Evolutionary conservation across 2,329 filamentous ascomycete species (phyloP).

Genomic region (Ceratocystis eucalypticola): DNA sequence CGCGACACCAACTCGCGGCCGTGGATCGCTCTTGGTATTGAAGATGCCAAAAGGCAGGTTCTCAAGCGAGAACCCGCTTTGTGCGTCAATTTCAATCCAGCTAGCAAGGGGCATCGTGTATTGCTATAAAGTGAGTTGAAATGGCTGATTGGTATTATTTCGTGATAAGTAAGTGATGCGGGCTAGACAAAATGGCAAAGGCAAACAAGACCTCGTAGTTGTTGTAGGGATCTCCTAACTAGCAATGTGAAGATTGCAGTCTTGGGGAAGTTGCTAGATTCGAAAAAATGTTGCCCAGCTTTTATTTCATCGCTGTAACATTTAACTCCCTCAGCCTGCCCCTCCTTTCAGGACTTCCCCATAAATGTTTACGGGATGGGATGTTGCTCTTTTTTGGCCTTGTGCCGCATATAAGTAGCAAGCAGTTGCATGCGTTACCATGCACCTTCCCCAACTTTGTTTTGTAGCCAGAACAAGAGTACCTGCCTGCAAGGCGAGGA

Average conservation of each 20-base stretch:
- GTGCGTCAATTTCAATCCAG: conserved; percentile 23
- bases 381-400: not conserved
- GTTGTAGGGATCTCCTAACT: not conserved
- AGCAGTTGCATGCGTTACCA: not conserved
- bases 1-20: conserved; percentile 50
- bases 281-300: not conserved
- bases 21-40: conserved; percentile 38
- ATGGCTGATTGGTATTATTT: not conserved
- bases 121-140: not conserved
- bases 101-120: conserved; percentile 9
- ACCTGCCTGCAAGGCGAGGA: not conserved
- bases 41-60: conserved; percentile 70
- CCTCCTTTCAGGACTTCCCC: conserved; percentile 8
- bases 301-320: not conserved
- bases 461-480: not conserved
- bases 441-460: not conserved
- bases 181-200: not conserved
- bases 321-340: not conserved
- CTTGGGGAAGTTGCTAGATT: not conserved
- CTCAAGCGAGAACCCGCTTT: conserved; percentile 47
- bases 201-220: not conserved
- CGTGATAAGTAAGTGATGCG: not conserved
- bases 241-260: not conserved
- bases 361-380: not conserved
- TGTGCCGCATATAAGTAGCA: too few species aligned